Base-by-base conservation (phyloP, 2,329 filamentous ascomycete genomes). In the Talaromyces marneffei region DNA sequence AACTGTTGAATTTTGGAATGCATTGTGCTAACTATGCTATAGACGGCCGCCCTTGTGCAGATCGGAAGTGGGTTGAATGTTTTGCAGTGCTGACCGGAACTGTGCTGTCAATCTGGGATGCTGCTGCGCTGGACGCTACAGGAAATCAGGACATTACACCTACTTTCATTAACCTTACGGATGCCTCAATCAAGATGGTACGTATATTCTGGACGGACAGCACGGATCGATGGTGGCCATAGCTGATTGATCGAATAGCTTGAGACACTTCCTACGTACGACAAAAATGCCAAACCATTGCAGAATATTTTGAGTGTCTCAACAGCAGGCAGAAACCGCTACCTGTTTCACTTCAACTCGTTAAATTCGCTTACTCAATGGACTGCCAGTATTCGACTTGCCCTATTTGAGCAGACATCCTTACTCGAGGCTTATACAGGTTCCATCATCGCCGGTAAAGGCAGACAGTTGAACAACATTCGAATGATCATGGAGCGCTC, bases 131-230 rank as follows among this genome's bases (percentile, higher is more conserved):
- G 62, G 94, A 99, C 77, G 87, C 86, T 40, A 92, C 91, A 12
- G 91, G 90, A 68, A 86, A 94, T 69, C 89, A 87, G 66, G 90
- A 96, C 71, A 90, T 96, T 53, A 80, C 93, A 44, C 91, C 92
- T 33, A 94, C 90, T 56, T 99, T 97, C 73, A 92, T 99, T 74
- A 99, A 99, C 71, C 78, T 99, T 63, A 96, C 94, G 6, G 94
- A 99, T 82, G 94, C 94, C 20, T 96, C 94, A 0, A 92, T 99
- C 68, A 96, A 96, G 76, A 97, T 97, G 92, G 94, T 97, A 82
- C 67, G 76, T 65, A 52, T 53, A 9, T 25, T n/a, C 14, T 9
- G n/a, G 18, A 48, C 8, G 6, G 23, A 1, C 7, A 20, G 48
- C n/a, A 33, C 16, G 14, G 3, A 14, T 12, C 18, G 3, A 1